Evolutionary conservation across 2,329 filamentous ascomycete genomes (phyloP).

Genomic region (Aspergillus sp.): DNA sequence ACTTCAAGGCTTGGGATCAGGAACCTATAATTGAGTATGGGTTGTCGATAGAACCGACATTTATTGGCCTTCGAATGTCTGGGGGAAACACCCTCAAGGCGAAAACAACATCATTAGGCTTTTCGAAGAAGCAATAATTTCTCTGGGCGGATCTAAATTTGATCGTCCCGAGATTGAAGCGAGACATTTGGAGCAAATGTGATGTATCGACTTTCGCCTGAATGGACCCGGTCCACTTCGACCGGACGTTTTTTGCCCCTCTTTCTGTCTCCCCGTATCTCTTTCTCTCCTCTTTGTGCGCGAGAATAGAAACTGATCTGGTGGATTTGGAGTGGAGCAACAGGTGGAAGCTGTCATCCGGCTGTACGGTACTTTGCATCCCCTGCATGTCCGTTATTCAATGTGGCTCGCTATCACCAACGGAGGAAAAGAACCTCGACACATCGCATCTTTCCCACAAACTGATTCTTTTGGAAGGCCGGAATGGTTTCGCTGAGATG

Average conservation of each 20-base stretch:
- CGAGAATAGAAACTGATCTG: neutral
- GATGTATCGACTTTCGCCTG: neutral
- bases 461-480: neutral
- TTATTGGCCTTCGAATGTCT: neutral
- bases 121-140: neutral
- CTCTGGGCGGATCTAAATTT: neutral
- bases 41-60: neutral
- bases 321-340: neutral
- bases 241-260: neutral
- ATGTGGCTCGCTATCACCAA: constrained; percentile 11
- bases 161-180: neutral
- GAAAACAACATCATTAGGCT: neutral
- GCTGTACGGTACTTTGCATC: constrained; percentile 13
- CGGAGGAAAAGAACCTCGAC: constrained; percentile 10
- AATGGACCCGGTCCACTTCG: neutral
- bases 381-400: constrained; percentile 21
- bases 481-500: neutral
- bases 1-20: neutral
- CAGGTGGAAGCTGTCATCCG: constrained; percentile 6
- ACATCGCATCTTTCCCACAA: constrained; percentile 11
- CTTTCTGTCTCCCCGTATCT: neutral
- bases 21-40: neutral
- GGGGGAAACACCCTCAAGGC: neutral
- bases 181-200: neutral
- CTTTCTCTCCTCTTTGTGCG: neutral